Evolutionary conservation across 805 yeast genomes (phyloP).

Genomic region (Starmerella geochares): DNA sequence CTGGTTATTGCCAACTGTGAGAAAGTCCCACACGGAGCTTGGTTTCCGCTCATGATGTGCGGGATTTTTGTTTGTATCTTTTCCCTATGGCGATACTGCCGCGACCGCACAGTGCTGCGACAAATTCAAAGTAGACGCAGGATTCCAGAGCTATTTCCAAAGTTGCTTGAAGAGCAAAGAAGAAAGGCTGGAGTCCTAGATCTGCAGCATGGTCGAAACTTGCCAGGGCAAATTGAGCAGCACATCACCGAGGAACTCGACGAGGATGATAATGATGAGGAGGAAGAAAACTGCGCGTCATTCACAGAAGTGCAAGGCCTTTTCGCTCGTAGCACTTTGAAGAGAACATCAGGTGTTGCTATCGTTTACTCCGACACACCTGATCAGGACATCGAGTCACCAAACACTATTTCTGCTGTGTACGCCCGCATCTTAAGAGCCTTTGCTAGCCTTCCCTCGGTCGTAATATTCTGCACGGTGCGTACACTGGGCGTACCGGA

Average conservation of each 20-base stretch:
- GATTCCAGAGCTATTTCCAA: slow-evolving; percentile 15
- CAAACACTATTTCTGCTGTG: slow-evolving; percentile 40
- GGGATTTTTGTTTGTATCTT: slow-evolving; percentile 35
- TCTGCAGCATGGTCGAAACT: neutral
- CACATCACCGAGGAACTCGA: neutral
- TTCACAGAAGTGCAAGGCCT: neutral
- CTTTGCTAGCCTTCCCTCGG: slow-evolving; percentile 38
- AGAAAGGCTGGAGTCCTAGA: neutral
- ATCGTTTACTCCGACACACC: slow-evolving; percentile 36
- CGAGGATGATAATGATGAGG: neutral
- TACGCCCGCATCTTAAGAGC: slow-evolving; percentile 34
- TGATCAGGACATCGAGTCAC: slow-evolving; percentile 32
- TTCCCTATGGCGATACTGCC: slow-evolving; percentile 41
- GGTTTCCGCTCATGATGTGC: slow-evolving; percentile 48
- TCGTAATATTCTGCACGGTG: slow-evolving; percentile 38
- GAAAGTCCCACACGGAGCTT: slow-evolving; percentile 50
- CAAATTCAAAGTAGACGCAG: slow-evolving; percentile 13
- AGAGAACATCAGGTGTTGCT: slow-evolving; percentile 32
- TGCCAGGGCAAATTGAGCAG: neutral
- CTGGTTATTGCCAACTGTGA: slow-evolving; percentile 41
- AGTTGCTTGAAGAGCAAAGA: neutral
- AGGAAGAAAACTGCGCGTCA: neutral
- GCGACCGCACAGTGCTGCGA: slow-evolving; percentile 26
- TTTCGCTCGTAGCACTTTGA: neutral
- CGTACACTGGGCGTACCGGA: slow-evolving; percentile 38